Evolutionary conservation across 75 land plant genomes (phyloP).

Genomic region (Chamaecyparis obtusa): DNA sequence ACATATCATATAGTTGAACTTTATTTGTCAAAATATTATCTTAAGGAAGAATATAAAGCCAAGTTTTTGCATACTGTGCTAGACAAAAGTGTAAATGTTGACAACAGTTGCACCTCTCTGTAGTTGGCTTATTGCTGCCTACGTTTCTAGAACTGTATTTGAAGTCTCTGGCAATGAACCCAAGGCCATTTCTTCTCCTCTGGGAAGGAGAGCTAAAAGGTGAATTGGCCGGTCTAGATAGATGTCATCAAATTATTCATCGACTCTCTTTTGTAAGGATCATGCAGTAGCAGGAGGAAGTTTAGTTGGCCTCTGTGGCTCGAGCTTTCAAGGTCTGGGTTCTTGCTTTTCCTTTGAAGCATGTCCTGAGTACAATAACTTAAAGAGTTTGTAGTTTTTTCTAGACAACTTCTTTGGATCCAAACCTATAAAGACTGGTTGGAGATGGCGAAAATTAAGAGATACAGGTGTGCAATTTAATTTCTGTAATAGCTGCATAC

Average conservation of each 20-base stretch:
- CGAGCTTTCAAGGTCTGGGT: slow-evolving; percentile 43
- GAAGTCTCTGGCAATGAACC: no score
- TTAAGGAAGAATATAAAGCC: neutral
- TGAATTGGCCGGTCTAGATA: slow-evolving; percentile 4
- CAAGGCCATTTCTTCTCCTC: no score
- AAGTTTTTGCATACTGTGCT: neutral
- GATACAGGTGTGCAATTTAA: neutral
- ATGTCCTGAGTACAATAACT: slow-evolving; percentile 44
- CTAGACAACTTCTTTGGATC: neutral
- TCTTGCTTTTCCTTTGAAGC: slow-evolving; percentile 57
- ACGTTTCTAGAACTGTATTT: no score
- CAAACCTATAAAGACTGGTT: no score
- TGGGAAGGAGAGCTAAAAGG: slow-evolving; percentile 24
- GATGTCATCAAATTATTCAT: slow-evolving; percentile 5
- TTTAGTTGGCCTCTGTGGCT: no score
- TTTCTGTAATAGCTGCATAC: neutral
- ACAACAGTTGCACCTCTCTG: slow-evolving; percentile 47
- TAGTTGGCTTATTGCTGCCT: no score
- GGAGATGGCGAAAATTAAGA: no score
- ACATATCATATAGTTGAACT: neutral
- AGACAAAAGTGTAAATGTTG: slow-evolving; percentile 2
- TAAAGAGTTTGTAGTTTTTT: slow-evolving; percentile 22
- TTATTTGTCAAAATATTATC: neutral
- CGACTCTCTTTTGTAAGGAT: neutral
- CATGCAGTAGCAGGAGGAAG: no score